These are phyloP conservation scores for Calycina marina DNA, from an alignment of 2,329 filamentous ascomycete genomes.

Conservation along the genomic window DNA sequence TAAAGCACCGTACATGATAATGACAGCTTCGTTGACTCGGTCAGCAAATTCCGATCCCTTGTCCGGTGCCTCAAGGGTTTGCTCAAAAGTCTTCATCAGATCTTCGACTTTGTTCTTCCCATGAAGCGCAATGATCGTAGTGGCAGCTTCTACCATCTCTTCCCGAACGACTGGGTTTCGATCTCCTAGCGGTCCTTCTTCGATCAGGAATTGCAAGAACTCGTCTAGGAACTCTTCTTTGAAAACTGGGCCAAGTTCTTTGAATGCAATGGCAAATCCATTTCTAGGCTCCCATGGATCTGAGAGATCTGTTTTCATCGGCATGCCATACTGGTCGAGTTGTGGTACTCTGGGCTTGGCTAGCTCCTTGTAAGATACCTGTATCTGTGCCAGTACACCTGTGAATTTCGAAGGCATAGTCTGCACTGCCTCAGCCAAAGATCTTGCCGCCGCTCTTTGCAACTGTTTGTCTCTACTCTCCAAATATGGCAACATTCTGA, in stretches of 20 bases:
- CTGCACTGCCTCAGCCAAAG: conserved; percentile 60
- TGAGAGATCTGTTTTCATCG: conserved; percentile 69
- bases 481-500: conserved; percentile 62
- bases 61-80: conserved; percentile 71
- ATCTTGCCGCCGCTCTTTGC: conserved; percentile 66
- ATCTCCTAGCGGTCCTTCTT: conserved; percentile 77
- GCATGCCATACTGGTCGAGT: conserved; percentile 89
- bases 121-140: conserved; percentile 63
- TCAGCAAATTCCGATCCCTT: conserved; percentile 71
- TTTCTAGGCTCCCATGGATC: conserved; percentile 89
- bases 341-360: conserved; percentile 72
- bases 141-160: conserved; percentile 87
- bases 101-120: conserved; percentile 73
- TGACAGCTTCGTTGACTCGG: conserved; percentile 88
- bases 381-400: conserved; percentile 47
- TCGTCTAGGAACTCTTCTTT: conserved; percentile 53
- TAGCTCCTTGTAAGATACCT: conserved; percentile 59
- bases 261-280: conserved; percentile 77
- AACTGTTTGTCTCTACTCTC: conserved; percentile 69
- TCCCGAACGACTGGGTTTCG: conserved; percentile 60
- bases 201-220: conserved; percentile 76
- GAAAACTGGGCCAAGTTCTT: conserved; percentile 61
- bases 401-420: conserved; percentile 44
- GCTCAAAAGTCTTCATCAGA: conserved; percentile 85
- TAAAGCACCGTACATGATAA: conserved; percentile 91